Conservation (phyloP, 2,329 filamentous ascomycete species). For the Cercospora citrullina region DNA sequence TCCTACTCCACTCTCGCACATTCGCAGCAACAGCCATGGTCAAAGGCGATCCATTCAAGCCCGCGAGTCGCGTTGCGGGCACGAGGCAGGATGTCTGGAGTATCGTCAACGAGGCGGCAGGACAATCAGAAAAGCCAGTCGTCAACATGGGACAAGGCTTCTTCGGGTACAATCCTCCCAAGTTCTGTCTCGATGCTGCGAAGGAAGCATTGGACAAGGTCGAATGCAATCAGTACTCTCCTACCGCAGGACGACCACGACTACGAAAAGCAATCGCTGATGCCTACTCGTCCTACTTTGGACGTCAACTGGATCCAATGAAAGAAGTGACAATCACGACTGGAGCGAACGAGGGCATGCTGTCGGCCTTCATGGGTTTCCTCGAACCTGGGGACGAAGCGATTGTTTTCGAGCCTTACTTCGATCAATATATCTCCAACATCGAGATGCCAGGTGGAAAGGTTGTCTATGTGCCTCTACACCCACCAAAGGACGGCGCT, state of each 20-base stretch:
- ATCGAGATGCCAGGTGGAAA: conserved; percentile 97
- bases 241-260: conserved; percentile 86
- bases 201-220: conserved; percentile 86
- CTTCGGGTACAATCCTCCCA: conserved; percentile 91
- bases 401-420: conserved; percentile 97
- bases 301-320: conserved; percentile 76
- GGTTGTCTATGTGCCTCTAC: conserved; percentile 92
- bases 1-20: conserved; percentile 8
- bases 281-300: conserved; percentile 88
- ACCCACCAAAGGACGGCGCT: conserved; percentile 79
- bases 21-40: conserved; percentile 33
- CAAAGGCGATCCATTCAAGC: conserved; percentile 47
- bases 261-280: conserved; percentile 91
- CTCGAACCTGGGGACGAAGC: conserved; percentile 94
- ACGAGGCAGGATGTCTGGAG: conserved; percentile 63
- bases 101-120: conserved; percentile 67
- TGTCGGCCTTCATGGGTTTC: conserved; percentile 97
- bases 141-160: conserved; percentile 73
- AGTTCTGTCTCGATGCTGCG: conserved; percentile 87
- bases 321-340: conserved; percentile 95
- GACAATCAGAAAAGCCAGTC: conserved; percentile 64
- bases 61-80: conserved; percentile 55
- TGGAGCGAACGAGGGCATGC: conserved; percentile 87
- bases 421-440: conserved; percentile 98
- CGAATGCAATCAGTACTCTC: conserved; percentile 98